Evolutionary conservation across 257 asterid genomes (phyloP).

Genomic region (Cinchona pubescens): DNA sequence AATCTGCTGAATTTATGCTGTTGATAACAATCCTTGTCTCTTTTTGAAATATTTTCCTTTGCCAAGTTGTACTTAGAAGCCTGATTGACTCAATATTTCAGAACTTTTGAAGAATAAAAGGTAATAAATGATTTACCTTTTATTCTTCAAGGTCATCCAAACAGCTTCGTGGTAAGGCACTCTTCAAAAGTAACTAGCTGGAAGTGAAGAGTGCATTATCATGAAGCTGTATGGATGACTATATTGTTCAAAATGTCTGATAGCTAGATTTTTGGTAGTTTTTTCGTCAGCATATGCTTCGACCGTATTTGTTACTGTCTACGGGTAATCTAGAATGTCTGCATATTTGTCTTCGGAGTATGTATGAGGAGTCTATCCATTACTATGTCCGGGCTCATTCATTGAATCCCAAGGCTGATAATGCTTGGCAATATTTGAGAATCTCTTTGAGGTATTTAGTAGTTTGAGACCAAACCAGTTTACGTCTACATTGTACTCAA

Average conservation of each 20-base stretch:
- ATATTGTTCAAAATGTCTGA: not conserved
- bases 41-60: not conserved
- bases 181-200: not conserved
- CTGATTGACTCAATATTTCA: no score
- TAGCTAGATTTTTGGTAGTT: not conserved
- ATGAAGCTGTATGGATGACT: not conserved
- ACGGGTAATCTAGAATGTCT: not conserved
- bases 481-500: not conserved
- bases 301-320: not conserved
- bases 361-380: slow-evolving; percentile 94
- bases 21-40: not conserved
- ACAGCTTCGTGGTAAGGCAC: no score
- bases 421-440: slow-evolving; percentile 98
- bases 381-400: slow-evolving; percentile 93
- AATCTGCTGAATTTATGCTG: not conserved
- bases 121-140: no score
- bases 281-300: not conserved
- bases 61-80: not conserved
- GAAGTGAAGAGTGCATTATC: not conserved
- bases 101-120: not conserved
- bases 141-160: no score
- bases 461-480: not conserved
- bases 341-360: slow-evolving; percentile 48
- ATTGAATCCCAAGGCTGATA: slow-evolving; percentile 97
- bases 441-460: slow-evolving; percentile 83